Percentiles rank a stretch among this genome's conserved stretches.
Evolutionary conservation across 257 asterid species (phyloP).

Genomic region (Lantana camara): DNA sequence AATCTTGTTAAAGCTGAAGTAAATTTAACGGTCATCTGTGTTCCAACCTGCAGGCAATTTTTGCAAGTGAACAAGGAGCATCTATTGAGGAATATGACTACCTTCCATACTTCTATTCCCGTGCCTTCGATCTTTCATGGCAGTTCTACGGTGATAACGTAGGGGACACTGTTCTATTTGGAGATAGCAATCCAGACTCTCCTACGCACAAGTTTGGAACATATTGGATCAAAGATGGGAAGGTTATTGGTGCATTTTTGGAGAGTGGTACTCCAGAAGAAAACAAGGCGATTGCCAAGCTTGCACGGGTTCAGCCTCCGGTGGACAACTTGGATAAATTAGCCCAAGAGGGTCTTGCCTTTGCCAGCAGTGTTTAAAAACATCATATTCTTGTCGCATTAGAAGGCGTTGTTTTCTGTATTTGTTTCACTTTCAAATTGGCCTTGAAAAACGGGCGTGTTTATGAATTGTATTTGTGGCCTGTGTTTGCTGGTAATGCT

Average conservation of each 20-base stretch:
- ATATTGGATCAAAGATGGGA: conserved; percentile 88
- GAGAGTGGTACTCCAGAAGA: conserved; percentile 91
- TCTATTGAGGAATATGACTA: conserved; percentile 76
- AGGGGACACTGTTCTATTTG: conserved; percentile 76
- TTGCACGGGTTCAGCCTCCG: conserved; percentile 76
- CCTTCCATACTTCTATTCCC: conserved; percentile 89
- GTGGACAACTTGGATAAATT: conserved; percentile 60
- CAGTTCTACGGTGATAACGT: conserved; percentile 90
- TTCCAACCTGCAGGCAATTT: conserved; percentile 64
- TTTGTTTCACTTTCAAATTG: too few species aligned
- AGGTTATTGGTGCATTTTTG: conserved; percentile 78
- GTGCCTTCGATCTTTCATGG: conserved; percentile 87
- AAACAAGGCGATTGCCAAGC: conserved; percentile 80
- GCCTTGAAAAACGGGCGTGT: too few species aligned
- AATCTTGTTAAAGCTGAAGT: too few species aligned
- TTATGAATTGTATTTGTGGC: too few species aligned
- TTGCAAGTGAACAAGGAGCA: conserved; percentile 62
- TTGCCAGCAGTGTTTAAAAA: conserved; percentile 65
- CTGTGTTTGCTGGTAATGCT: too few species aligned
- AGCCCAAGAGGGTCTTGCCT: conserved; percentile 67
- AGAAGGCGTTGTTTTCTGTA: too few species aligned
- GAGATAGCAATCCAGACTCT: conserved; percentile 71
- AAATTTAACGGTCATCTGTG: neutral
- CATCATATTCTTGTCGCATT: neutral
- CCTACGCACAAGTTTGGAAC: conserved; percentile 80